Evolutionary conservation across 176 grass and related monocot species (phyloP), one percentile per base, ranked within the genome.

Genomic region (Triticum timopheevii): DNA sequence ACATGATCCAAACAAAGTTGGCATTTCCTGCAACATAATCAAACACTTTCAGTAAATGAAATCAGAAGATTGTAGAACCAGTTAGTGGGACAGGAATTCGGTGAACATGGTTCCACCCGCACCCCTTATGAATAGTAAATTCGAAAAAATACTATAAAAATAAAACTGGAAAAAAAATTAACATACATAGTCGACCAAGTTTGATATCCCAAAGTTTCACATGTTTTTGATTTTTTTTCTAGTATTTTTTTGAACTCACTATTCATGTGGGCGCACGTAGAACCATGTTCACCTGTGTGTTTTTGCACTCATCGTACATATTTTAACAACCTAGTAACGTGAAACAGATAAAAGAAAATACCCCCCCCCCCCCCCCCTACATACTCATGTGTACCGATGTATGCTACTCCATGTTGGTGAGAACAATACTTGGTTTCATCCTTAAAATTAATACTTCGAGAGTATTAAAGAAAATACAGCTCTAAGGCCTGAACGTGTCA

Each of bases 11-110:
- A 82, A 64, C 28, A 16, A 81, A 81, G 45, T 83, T 40, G 23
- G 54, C 28, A 27, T 40, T 82, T 82, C 56, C 50, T 79, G 35
- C 45, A 83, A n/a, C 8, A 52, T n/a, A 80, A 84, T 17, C 17
- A 80, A 61, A 83, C 16, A 52, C 13, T 76, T 76, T 1, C 68
- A 66, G 20, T 13, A 66, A 85, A 76, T 24, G 4, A 13, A 54
- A 80, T 54, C 3, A 2, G 24, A 39, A 69, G 20, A 50, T 52
- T 23, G 15, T 35, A 50, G 36, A 35, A 77, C 25, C 19, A 33
- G 4, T 74, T 40, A 85, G 23, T 45, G 38, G 16, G 16, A 54
- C 50, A 54, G 50, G 50, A 19, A 19, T 54, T 54, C 7, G 50
- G 50, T 54, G 50, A 54, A 54, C 50, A 54, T 54, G 50, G 50